Evolutionary conservation across 371 early-diverging fungal genomes (phyloP).

Genomic region (Mortierella sp.): DNA sequence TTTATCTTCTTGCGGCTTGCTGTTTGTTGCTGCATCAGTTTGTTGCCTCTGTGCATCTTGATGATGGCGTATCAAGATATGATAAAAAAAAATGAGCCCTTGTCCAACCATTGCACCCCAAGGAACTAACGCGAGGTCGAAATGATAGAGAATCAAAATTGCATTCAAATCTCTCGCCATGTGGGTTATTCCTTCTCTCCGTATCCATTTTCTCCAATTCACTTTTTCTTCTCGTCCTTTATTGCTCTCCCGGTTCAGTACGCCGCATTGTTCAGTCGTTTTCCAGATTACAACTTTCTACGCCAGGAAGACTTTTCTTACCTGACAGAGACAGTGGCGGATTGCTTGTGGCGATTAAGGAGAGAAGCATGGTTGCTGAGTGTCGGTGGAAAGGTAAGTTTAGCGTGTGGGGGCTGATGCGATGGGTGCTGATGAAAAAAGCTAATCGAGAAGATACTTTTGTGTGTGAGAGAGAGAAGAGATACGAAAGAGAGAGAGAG

Average conservation of each 20-base stretch:
- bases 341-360: conserved; percentile 27
- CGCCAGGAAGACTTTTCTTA: conserved; percentile 6
- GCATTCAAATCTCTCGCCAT: no score
- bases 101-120: no score
- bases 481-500: background rate
- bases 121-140: no score
- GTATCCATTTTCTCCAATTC: background rate
- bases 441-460: background rate
- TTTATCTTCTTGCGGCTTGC: no score
- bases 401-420: background rate
- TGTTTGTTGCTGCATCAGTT: no score
- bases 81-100: no score
- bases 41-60: no score
- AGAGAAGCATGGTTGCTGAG: conserved; percentile 26
- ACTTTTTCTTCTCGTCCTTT: background rate
- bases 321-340: conserved; percentile 24
- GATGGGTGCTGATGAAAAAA: background rate
- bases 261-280: background rate
- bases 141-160: no score
- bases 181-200: background rate
- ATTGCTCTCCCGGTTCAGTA: background rate
- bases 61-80: no score
- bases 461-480: background rate
- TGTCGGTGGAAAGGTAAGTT: background rate
- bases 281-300: background rate